These are phyloP conservation scores for Fusarium papillatum DNA, from an alignment of 2,329 filamentous ascomycete species.

Conservation along the genomic window DNA sequence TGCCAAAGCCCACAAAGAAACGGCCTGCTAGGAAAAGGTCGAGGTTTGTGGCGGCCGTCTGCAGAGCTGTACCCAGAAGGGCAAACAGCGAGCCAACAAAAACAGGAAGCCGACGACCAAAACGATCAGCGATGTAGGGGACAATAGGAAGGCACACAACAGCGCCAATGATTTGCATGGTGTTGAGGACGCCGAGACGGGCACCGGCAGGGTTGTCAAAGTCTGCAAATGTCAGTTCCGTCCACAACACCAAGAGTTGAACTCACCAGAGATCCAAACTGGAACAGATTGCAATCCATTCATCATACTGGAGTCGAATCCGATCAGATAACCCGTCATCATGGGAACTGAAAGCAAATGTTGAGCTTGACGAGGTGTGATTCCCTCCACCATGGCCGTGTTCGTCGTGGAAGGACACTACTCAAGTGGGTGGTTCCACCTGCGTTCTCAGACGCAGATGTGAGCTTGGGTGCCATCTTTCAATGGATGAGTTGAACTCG, in stretches of 20 bases:
- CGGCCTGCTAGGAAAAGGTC: neutral
- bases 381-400: neutral
- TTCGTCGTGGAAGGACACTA: neutral
- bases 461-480: neutral
- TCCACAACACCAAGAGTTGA: neutral
- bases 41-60: neutral
- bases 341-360: neutral
- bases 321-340: neutral
- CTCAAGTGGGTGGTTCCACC: neutral
- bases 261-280: slow-evolving; percentile 3
- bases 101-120: neutral
- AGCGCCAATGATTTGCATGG: slow-evolving; percentile 7
- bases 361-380: slow-evolving; percentile 2
- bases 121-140: neutral
- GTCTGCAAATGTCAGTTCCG: neutral
- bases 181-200: neutral
- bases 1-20: neutral
- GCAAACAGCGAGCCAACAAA: neutral
- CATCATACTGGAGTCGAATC: slow-evolving; percentile 5
- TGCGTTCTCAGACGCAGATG: neutral
- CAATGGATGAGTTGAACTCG: neutral
- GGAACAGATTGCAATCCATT: slow-evolving; percentile 3
- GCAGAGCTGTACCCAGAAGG: neutral
- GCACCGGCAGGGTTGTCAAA: neutral
- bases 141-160: neutral